These are phyloP conservation scores for Carpinus viminea DNA, from an alignment of 306 rosid genomes.

Conservation along the genomic window DNA sequence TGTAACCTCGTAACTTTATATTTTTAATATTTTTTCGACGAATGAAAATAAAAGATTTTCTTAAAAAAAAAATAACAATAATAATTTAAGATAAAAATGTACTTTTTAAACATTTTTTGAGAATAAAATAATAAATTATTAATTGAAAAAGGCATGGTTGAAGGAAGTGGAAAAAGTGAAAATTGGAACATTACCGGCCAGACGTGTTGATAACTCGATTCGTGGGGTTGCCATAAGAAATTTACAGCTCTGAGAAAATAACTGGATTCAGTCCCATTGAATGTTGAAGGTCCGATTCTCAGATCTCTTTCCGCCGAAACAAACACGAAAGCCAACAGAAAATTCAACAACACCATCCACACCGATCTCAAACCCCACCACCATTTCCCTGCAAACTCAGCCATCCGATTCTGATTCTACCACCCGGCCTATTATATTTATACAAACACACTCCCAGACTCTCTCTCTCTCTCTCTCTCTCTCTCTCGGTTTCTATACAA, in stretches of 20 bases:
- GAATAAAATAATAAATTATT: not conserved
- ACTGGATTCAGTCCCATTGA: conserved; percentile 34
- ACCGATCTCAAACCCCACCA: conserved; percentile 41
- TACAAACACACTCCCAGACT: no score
- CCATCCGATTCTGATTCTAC: conserved; percentile 1
- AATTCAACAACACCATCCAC: conserved; percentile 42
- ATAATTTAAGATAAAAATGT: no score
- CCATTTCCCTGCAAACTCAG: conserved; percentile 30
- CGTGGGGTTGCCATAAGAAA: conserved; percentile 71
- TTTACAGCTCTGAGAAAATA: conserved; percentile 45
- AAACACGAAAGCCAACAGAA: conserved; percentile 38
- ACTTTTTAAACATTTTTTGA: no score
- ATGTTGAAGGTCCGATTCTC: conserved; percentile 37
- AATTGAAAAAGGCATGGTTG: not conserved
- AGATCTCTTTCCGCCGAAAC: conserved; percentile 63
- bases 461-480: not conserved
- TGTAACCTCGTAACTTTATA: no score
- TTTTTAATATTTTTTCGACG: no score
- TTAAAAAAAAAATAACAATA: no score
- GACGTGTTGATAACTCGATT: conserved; percentile 61
- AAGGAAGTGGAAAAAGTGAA: not conserved
- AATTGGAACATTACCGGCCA: conserved; percentile 68
- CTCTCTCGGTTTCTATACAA: not conserved
- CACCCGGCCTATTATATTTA: no score
- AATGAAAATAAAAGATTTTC: no score